Evolutionary conservation across 2,329 filamentous ascomycete genomes (phyloP), one percentile per base, ranked within the genome.

Genomic region (Tolypocladium capitatum): DNA sequence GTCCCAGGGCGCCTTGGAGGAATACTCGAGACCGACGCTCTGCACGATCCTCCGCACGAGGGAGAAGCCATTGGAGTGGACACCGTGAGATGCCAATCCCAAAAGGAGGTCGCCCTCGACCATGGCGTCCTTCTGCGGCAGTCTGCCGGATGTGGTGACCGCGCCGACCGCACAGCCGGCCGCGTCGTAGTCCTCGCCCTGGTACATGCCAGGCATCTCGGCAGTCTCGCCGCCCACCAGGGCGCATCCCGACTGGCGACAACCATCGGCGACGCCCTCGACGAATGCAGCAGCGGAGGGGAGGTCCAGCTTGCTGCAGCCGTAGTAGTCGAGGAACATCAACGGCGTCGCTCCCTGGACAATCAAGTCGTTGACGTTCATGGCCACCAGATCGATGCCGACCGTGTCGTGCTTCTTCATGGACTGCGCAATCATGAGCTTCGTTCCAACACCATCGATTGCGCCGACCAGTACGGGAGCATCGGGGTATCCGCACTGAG

Each of bases 291-390:
- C 82, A 0, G 89, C 88, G 5, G 80, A 81, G 34, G 81, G 73
- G 9, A 91, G 78, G 55, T 94, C 81, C 21, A 98, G 78, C 64
- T 84, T 84, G 65, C 86, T 89, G 74, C 90, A 96, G 51, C 89
- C 91, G 68, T 94, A 96, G 76, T 94, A 97, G 71, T 98, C 92
- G 52, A 97, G 81, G 76, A 98, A 97, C 74, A 92, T 92, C 54
- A 97, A 75, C 2, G 92, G 90, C 56, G 92, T 87, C 13, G 92
- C 92, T 47, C 92, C 92, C 70, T 97, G 90, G 9, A 97, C 92
- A 46, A 98, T 83, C 0, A 98, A 76, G 61, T 98, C 92, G 66
- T 98, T 98, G 62, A 97, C 92, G 65, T 96, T 97, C 91, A 97
- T 97, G 55, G 92, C 92, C 4, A 98, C 92, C 33, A 98, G 78